Conservation (phyloP, 2,329 filamentous ascomycete species). For the Magnaporthiopsis rhizophila region DNA sequence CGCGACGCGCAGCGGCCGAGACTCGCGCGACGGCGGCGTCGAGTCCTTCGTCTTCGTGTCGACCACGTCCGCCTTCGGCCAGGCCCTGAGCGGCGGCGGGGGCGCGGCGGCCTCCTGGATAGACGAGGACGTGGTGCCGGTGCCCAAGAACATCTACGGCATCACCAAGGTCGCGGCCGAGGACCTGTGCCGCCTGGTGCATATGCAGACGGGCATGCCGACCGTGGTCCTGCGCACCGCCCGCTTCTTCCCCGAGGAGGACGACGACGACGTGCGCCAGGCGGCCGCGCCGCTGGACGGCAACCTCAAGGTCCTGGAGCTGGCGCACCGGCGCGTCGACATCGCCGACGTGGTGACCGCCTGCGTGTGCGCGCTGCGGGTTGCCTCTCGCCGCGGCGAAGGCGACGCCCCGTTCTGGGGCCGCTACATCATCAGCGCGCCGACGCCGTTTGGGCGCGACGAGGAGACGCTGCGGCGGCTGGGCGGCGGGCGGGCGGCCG, state of each 20-base stretch:
- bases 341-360: slow-evolving; percentile 35
- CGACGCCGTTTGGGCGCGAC: slow-evolving; percentile 27
- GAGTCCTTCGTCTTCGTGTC: slow-evolving; percentile 36
- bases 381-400: slow-evolving; percentile 19
- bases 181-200: slow-evolving; percentile 35
- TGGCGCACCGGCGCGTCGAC: slow-evolving; percentile 36
- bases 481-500: slow-evolving; percentile 21
- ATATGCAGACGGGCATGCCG: slow-evolving; percentile 29
- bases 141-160: slow-evolving; percentile 41
- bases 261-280: slow-evolving; percentile 10
- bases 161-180: slow-evolving; percentile 40
- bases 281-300: slow-evolving; percentile 19
- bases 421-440: slow-evolving; percentile 35
- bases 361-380: slow-evolving; percentile 29
- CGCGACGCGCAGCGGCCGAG: background rate
- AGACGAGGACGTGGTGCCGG: slow-evolving; percentile 29
- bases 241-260: slow-evolving; percentile 35
- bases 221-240: slow-evolving; percentile 36
- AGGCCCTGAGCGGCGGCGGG: slow-evolving; percentile 24
- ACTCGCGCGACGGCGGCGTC: slow-evolving; percentile 14
- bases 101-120: slow-evolving; percentile 38
- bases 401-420: slow-evolving; percentile 20
- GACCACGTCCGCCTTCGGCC: slow-evolving; percentile 37
- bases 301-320: slow-evolving; percentile 41
- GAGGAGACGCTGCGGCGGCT: slow-evolving; percentile 25